Base-by-base conservation (phyloP, 345 rosid species). In the Euphorbia pulcherrima region DNA sequence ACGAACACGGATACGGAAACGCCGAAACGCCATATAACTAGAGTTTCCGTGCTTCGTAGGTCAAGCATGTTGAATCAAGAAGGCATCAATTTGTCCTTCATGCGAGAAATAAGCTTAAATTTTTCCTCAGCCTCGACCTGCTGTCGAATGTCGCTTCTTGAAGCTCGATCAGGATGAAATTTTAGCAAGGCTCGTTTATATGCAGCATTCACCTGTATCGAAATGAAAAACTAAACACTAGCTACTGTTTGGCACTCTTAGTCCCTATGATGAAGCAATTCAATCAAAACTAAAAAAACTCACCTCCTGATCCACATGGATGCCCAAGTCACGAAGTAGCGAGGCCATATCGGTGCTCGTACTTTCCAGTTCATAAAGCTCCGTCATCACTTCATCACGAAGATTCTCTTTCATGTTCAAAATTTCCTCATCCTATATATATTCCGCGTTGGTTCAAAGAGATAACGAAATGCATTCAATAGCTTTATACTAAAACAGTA, bases 101-200 rank as follows among this genome's bases (percentile, higher is more conserved):
- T 86, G 68, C 91, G 92, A 64, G 86, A 81, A 73, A 93, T 83
- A 64, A 89, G 89, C 76, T 93, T 93, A 75, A 93, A 89, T 57
- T 83, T 90, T 73, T 93, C 98, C 75, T 90, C 98, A 0, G 92
- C 90, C 77, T 90, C 97, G 64, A 89, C 94, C 75, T 89, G 90
- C 61, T 81, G 87, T 28, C 81, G 82, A 50, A 93, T 71, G 73
- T 87, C 90, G 2, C 77, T 79, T 81, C 81, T 85, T 37, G 96
- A 85, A 21, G 91, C 82, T 60, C 94, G 79, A 76, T 93, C 97
- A 6, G 91, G 96, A 73, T 93, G 98, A 69, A 86, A 90, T 72
- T 73, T 85, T 60, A 90, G 75, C 75, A 90, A 65, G 2, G 96
- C 97, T 74, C 61, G 80, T 62, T 83, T 90, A 75, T 86, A 89